Conservation (phyloP, 306 rosid species). For the Inga oerstediana region DNA sequence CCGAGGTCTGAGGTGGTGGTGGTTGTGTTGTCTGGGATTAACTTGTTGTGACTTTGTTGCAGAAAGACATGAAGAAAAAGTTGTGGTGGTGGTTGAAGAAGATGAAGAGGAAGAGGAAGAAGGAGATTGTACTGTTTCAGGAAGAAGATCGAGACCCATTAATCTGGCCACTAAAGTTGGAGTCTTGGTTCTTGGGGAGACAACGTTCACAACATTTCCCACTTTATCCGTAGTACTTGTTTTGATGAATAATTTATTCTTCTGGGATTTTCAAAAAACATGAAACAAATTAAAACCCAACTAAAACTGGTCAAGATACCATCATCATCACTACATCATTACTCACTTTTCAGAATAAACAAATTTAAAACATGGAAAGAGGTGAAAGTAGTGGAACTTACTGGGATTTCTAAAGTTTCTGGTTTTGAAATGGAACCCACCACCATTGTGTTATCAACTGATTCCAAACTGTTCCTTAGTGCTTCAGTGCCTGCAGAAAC, state of each 20-base stretch:
- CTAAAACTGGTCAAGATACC: background rate
- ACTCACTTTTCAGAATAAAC: slow-evolving; percentile 34
- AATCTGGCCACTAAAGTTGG: slow-evolving; percentile 91
- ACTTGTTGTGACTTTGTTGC: background rate
- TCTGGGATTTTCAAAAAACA: slow-evolving; percentile 55
- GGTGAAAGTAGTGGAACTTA: slow-evolving; percentile 25
- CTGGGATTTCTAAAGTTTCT: slow-evolving; percentile 63
- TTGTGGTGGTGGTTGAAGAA: slow-evolving; percentile 32
- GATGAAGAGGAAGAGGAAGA: slow-evolving; percentile 35
- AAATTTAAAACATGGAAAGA: background rate
- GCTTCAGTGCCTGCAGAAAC: slow-evolving; percentile 66
- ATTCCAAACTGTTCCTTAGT: slow-evolving; percentile 85
- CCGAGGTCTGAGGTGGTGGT: slow-evolving; percentile 18
- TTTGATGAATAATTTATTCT: slow-evolving; percentile 60
- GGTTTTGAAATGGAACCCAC: slow-evolving; percentile 47
- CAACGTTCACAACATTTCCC: slow-evolving; percentile 39
- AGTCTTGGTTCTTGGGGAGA: slow-evolving; percentile 82
- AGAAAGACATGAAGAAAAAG: slow-evolving; percentile 38
- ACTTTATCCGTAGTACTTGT: slow-evolving; percentile 39
- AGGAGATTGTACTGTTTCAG: slow-evolving; percentile 56
- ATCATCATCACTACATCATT: slow-evolving; percentile 32
- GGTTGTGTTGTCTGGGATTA: background rate
- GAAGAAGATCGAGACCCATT: slow-evolving; percentile 97
- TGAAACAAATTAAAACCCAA: background rate
- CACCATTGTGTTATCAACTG: slow-evolving; percentile 36